A percentile compares a stretch with the other conserved stretches of the same genome.
Conservation (phyloP, 2,329 filamentous ascomycete species). For the Colletotrichum sp. region DNA sequence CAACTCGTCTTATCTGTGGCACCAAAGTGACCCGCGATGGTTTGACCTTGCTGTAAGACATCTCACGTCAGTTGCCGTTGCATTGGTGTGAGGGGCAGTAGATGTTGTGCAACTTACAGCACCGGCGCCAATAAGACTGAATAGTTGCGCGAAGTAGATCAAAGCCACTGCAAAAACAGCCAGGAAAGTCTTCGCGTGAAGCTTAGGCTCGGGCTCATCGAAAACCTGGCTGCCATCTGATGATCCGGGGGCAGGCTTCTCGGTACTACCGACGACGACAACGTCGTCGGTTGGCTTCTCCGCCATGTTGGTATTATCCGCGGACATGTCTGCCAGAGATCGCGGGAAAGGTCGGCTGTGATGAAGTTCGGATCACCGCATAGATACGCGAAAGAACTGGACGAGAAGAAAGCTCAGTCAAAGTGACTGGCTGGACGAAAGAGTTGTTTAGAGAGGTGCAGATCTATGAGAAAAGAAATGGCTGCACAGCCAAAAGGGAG, state of each 20-base stretch:
- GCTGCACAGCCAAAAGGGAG: background rate
- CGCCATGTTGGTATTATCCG: background rate
- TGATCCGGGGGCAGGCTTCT: background rate
- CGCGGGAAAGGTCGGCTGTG: background rate
- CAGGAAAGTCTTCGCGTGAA: constrained; percentile 37
- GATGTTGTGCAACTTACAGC: constrained; percentile 28
- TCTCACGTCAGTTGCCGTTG: background rate
- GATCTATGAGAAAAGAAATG: background rate
- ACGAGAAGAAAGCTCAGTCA: background rate
- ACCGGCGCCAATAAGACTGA: constrained; percentile 38
- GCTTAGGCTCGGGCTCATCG: constrained; percentile 23
- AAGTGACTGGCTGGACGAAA: background rate
- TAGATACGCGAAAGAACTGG: background rate
- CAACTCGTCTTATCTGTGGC: constrained; percentile 31
- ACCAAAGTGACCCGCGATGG: constrained; percentile 32
- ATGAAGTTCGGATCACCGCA: background rate
- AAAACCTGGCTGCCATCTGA: background rate
- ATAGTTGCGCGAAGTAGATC: constrained; percentile 40
- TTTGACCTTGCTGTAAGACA: constrained; percentile 35
- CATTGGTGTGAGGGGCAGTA: no score
- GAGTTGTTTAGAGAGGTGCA: background rate
- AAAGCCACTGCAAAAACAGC: constrained; percentile 36
- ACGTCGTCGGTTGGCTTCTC: background rate
- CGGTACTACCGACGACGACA: background rate
- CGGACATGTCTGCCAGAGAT: background rate